phyloP scores from a whole-genome alignment of 768 basidiomycete genomes.

The Boletus subcaerulescens region DNA sequence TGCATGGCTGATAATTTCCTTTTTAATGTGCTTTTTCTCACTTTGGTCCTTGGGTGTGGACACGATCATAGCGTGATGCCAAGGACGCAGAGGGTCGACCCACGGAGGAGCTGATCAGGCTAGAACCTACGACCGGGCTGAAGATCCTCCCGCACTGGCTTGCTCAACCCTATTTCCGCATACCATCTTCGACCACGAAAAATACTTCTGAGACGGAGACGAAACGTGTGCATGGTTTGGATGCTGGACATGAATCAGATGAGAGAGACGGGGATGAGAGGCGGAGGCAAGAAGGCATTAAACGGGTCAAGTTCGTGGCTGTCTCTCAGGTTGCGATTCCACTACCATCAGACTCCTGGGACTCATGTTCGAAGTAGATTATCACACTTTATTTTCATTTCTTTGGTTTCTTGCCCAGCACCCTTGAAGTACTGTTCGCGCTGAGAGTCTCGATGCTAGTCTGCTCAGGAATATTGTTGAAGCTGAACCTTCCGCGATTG shows the following conservation, averaged over 20 bases:
- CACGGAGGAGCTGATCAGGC: constrained; percentile 36
- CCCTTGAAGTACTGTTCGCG: no score
- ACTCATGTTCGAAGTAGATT: background rate
- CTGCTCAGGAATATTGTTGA: no score
- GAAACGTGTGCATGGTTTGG: constrained; percentile 4
- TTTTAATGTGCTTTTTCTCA: background rate
- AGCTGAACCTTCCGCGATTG: no score
- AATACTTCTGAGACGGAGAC: background rate
- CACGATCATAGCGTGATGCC: constrained; percentile 44
- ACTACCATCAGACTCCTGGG: background rate
- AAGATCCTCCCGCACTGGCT: constrained; percentile 64
- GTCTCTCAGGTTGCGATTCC: background rate
- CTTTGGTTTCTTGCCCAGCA: no score
- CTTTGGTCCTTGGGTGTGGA: background rate
- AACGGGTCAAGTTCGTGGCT: constrained; percentile 9
- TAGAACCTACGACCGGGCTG: constrained; percentile 49
- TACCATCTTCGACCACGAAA: background rate
- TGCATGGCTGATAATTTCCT: background rate
- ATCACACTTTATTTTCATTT: no score
- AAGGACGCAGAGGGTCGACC: constrained; percentile 29
- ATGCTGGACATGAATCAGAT: background rate
- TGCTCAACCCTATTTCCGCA: constrained; percentile 64
- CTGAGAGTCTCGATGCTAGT: no score
- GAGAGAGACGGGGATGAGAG: background rate
- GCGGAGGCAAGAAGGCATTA: background rate